These are phyloP conservation scores for Coemansia sp. DNA, from an alignment of 192 early-diverging fungal species.

Conservation along the genomic window DNA sequence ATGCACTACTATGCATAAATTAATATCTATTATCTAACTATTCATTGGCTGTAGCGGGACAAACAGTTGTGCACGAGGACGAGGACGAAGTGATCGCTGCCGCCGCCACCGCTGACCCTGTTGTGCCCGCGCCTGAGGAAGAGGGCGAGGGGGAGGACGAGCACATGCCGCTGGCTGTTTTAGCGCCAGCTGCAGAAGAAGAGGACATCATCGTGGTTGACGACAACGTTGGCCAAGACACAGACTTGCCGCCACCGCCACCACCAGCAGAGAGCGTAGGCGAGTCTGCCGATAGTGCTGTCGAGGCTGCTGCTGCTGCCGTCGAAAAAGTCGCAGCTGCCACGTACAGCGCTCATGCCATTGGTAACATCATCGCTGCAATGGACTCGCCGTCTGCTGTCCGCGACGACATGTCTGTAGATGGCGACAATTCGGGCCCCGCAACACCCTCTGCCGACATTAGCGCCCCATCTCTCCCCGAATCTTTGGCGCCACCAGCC, in stretches of 20 bases:
- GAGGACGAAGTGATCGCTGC: constrained; percentile 20
- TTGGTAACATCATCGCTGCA: not conserved
- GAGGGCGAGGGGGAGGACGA: not conserved
- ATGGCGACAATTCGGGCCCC: not conserved
- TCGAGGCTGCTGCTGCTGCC: constrained; percentile 23
- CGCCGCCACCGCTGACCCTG: not conserved
- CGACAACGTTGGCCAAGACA: constrained; percentile 1
- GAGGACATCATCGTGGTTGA: not conserved
- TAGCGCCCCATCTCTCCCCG: not conserved
- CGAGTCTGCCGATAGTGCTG: not conserved
- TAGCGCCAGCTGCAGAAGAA: not conserved
- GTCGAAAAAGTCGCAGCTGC: constrained; percentile 16
- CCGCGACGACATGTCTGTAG: constrained; percentile 1
- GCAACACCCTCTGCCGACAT: not conserved
- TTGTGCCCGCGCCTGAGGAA: not conserved
- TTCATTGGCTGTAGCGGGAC: constrained; percentile 32
- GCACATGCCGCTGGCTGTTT: not conserved
- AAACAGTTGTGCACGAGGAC: constrained; percentile 51
- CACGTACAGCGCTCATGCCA: constrained; percentile 1
- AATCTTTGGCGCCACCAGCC: not conserved
- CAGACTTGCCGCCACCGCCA: constrained; percentile 3
- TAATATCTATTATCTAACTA: constrained; percentile 6
- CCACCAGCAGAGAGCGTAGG: not conserved
- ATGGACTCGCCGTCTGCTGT: not conserved
- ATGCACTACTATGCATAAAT: constrained; percentile 30